Base-by-base conservation (phyloP, 208 protist species). In the Leishmania tarentolae region DNA sequence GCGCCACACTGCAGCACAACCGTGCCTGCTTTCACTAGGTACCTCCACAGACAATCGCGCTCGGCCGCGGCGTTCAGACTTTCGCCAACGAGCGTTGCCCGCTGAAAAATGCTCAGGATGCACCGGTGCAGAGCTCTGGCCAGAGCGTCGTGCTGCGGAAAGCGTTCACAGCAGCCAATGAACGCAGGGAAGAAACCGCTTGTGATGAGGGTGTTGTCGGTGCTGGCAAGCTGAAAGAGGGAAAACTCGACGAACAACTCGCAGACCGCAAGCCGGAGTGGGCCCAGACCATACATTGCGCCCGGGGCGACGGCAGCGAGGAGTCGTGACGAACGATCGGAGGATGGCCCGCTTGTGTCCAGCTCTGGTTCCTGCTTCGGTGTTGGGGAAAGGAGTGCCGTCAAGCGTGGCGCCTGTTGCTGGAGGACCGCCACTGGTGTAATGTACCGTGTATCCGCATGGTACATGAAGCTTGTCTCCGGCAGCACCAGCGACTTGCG, bases 211-310 rank as follows among this genome's bases (percentile, higher is more conserved):
- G 85, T 89, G n/a, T 69, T 37, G 78, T 95, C 92, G 17, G 83
- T 88, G 50, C 83, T 76, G 5, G 83, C 79, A 6, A 90, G 66
- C 66, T 88, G 76, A 70, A 89, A 91, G 47, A 86, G 78, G 15
- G 83, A 78, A 9, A 95, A 47, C 84, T 95, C 92, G 0, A 87
- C 83, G 76, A 93, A 95, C 40, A 93, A 63, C 72, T 92, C 88
- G 68, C 88, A 92, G 40, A 92, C 78, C 6, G 83, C 76, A 19
- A 93, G 63, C 13, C 85, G 83, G 42, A 87, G 78, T 40, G 77
- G 57, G 37, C 86, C 83, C 15, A 87, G 76, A 52, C 76, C 81
- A 50, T 83, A 74, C 63, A 7, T 61, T 17, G 69, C 35, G 57
- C 15, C 63, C 17, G 17, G 42, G 31, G 47, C 42, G 15, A 50